Conservation (phyloP, 129 eudicot species). For the Calendula officinalis region DNA sequence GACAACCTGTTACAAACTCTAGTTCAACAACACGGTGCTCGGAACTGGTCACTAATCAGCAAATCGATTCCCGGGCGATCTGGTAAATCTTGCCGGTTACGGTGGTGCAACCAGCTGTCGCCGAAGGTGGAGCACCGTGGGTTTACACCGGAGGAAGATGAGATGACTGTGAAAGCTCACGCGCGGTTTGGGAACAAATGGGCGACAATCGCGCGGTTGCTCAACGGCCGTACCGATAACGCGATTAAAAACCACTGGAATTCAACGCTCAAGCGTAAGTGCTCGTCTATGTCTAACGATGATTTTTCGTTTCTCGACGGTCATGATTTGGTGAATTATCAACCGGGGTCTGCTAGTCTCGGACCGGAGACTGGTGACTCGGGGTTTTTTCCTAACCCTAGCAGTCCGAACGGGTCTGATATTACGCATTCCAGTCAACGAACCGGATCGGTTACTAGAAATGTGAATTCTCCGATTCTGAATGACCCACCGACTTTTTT, state of each 20-base stretch:
- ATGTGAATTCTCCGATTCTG: background rate
- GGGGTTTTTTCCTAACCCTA: constrained; percentile 31
- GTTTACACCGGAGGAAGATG: constrained; percentile 65
- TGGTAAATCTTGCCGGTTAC: constrained; percentile 77
- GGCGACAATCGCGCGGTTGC: constrained; percentile 78
- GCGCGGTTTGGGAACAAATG: constrained; percentile 73
- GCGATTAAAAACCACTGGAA: constrained; percentile 91
- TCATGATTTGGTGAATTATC: constrained; percentile 21
- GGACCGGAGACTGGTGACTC: constrained; percentile 45
- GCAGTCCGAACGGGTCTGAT: constrained; percentile 60
- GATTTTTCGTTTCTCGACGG: constrained; percentile 41
- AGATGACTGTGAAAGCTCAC: constrained; percentile 61
- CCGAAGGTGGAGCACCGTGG: constrained; percentile 76
- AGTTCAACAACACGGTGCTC: constrained; percentile 62
- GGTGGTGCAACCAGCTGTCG: constrained; percentile 95
- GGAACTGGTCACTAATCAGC: constrained; percentile 76
- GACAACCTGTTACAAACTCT: constrained; percentile 44
- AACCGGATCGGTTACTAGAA: constrained; percentile 34
- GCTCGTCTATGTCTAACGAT: constrained; percentile 54
- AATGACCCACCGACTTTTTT: constrained; percentile 45
- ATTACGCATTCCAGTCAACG: constrained; percentile 44
- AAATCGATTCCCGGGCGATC: constrained; percentile 68
- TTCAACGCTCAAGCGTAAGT: constrained; percentile 62
- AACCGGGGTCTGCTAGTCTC: constrained; percentile 59
- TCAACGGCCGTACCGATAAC: constrained; percentile 75